Evolutionary conservation across 345 rosid species (phyloP), one percentile per base, ranked within the genome.

Genomic region (Salix suchowensis): DNA sequence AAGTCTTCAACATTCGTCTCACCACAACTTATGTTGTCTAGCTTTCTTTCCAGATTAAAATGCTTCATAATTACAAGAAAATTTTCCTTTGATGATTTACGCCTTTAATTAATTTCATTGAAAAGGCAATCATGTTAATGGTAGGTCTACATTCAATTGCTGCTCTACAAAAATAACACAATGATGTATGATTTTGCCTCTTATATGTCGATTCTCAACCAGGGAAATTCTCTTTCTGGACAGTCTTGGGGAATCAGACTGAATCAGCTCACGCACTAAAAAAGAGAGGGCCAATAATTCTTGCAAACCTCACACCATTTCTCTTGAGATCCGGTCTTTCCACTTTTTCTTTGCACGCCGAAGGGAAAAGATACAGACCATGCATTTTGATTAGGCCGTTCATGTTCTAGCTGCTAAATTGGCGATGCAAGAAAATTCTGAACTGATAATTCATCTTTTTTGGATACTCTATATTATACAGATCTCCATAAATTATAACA

Each of bases 401-500:
- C 62, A n/a, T 55, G 14, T 55, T 55, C 62, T 23, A 55, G 62
- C 23, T 24, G 62, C 13, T n/a, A n/a, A 9, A 23, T 23, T n/a
- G 40, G 26, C 28, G 61, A 18, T 30, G 32, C 66, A 37, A 60
- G 54, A 58, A 71, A 74, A 48, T 68, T 79, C 73, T 78, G 23
- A 79, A 76, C 74, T 83, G 76, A 78, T 40, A 77, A 70, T 76
- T 82, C 66, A 79, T 84, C 80, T 75, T 81, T 42, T 70, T 77
- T 83, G 70, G 72, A 46, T 78, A 80, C 70, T 82, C 84, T 86
- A 77, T 76, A 68, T 76, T 82, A 61, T 54, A 86, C 80, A 83
- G 42, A 71, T 78, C 72, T 79, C 67, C 78, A 82, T 71, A 82
- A 84, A 80, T 54, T 76, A 77, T 73, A 80, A 64, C 36, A 79